These are phyloP conservation scores for Aspergillus viridinutans DNA, from an alignment of 2,329 filamentous ascomycete species.

Conservation along the genomic window DNA sequence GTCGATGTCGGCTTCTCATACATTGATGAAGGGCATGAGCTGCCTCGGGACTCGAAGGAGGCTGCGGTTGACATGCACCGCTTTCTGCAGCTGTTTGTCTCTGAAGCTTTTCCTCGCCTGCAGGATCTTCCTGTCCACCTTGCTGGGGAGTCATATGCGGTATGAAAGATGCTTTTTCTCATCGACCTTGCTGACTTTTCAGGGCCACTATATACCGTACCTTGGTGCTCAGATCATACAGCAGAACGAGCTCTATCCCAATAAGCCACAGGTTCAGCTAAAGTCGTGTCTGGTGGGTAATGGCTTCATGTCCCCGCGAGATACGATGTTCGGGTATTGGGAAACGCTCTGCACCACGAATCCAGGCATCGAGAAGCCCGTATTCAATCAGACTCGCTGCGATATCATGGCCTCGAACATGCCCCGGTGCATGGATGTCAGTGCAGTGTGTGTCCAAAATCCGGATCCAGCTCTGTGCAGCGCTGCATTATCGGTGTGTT, in stretches of 20 bases:
- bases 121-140: slow-evolving; percentile 41
- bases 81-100: slow-evolving; percentile 48
- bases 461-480: slow-evolving; percentile 18
- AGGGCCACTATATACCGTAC: slow-evolving; percentile 48
- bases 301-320: slow-evolving; percentile 41
- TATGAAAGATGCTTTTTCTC: slow-evolving; percentile 8
- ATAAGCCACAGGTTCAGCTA: slow-evolving; percentile 40
- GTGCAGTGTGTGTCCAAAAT: slow-evolving; percentile 28
- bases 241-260: slow-evolving; percentile 39
- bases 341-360: slow-evolving; percentile 47
- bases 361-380: slow-evolving; percentile 38
- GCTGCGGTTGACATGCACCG: slow-evolving; percentile 48
- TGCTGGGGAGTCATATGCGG: slow-evolving; percentile 49
- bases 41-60: slow-evolving; percentile 33
- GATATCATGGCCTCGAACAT: slow-evolving; percentile 45
- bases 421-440: slow-evolving; percentile 44
- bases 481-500: slow-evolving; percentile 14
- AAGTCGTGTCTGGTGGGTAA: slow-evolving; percentile 47
- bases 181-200: neutral
- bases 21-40: slow-evolving; percentile 12
- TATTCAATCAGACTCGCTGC: slow-evolving; percentile 46
- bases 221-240: slow-evolving; percentile 43
- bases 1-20: slow-evolving; percentile 25
- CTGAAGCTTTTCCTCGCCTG: slow-evolving; percentile 43
- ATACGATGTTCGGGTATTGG: slow-evolving; percentile 43